phyloP scores from a whole-genome alignment of 257 asterid genomes.

The Craterostigma plantagineum region DNA sequence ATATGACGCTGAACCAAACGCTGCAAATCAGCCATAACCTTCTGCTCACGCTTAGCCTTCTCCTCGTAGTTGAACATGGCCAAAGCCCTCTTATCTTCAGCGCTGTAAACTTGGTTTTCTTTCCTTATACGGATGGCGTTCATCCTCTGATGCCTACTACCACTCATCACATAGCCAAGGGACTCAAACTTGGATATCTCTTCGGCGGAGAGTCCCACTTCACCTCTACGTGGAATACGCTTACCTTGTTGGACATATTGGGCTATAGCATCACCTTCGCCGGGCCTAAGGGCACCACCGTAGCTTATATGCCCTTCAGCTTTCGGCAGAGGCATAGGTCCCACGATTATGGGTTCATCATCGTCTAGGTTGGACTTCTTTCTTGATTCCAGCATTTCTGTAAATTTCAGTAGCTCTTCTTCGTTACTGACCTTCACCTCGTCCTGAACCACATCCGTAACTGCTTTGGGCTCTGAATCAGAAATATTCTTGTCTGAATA shows the following conservation, averaged over 20 bases:
- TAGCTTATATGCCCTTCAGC: slow-evolving; percentile 98
- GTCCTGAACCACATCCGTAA: slow-evolving; percentile 14
- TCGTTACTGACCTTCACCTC: slow-evolving; percentile 24
- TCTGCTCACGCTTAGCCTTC: slow-evolving; percentile 92
- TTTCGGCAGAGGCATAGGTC: slow-evolving; percentile 88
- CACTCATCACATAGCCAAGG: slow-evolving; percentile 99
- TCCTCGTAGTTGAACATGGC: slow-evolving; percentile 98
- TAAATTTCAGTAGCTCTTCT: slow-evolving; percentile 35
- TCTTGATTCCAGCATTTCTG: slow-evolving; percentile 50
- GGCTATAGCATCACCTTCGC: slow-evolving; percentile 99
- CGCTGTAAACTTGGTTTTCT: slow-evolving; percentile 96
- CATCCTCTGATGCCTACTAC: slow-evolving; percentile 99
- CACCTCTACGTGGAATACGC: slow-evolving; percentile 99
- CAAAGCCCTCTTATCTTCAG: slow-evolving; percentile 90
- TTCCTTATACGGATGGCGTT: slow-evolving; percentile 97
- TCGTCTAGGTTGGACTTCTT: slow-evolving; percentile 39
- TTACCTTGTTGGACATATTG: slow-evolving; percentile 98
- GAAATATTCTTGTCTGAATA: slow-evolving; percentile 12
- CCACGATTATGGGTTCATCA: slow-evolving; percentile 57
- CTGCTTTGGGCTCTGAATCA: slow-evolving; percentile 21
- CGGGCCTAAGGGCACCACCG: slow-evolving; percentile 99
- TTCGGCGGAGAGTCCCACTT: slow-evolving; percentile 96
- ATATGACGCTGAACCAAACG: slow-evolving; percentile 91
- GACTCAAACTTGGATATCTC: slow-evolving; percentile 77
- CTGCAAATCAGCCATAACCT: slow-evolving; percentile 98